These are phyloP conservation scores for Anacardium occidentale DNA, from an alignment of 345 rosid genomes.

Conservation along the genomic window DNA sequence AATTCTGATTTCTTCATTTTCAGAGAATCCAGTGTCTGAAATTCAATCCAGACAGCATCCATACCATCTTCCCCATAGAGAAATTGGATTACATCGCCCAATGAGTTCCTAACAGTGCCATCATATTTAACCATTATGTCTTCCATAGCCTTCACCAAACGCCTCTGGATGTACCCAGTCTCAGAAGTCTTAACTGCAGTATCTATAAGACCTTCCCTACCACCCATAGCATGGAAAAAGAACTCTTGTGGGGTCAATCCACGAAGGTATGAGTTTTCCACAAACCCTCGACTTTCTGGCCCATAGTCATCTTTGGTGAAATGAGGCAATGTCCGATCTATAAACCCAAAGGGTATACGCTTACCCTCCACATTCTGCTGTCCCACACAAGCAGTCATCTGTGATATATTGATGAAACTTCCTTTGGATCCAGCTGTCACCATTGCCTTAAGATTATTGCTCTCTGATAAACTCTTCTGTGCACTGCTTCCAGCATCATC, in stretches of 20 bases:
- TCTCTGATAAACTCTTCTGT: slow-evolving; percentile 90
- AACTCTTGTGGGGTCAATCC: slow-evolving; percentile 99
- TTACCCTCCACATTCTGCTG: slow-evolving; percentile 99
- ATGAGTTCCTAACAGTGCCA: slow-evolving; percentile 93
- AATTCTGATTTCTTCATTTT: slow-evolving; percentile 85
- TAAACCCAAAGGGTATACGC: slow-evolving; percentile 91
- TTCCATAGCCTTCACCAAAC: slow-evolving; percentile 98
- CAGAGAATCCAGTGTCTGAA: slow-evolving; percentile 88
- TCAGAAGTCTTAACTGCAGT: slow-evolving; percentile 99
- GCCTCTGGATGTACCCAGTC: slow-evolving; percentile 98
- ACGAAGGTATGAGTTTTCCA: slow-evolving; percentile 94
- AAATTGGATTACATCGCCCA: slow-evolving; percentile 98
- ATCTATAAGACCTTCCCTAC: slow-evolving; percentile 99
- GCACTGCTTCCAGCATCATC: slow-evolving; percentile 99
- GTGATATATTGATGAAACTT: slow-evolving; percentile 96
- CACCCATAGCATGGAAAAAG: slow-evolving; percentile 99
- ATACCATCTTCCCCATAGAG: slow-evolving; percentile 99
- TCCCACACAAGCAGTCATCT: slow-evolving; percentile 99
- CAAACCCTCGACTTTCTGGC: slow-evolving; percentile 99
- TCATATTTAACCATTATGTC: slow-evolving; percentile 99
- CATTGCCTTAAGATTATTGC: slow-evolving; percentile 98
- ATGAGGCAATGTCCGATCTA: slow-evolving; percentile 91
- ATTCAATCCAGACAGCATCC: slow-evolving; percentile 98
- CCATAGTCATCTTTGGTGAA: slow-evolving; percentile 95
- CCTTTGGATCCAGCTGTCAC: slow-evolving; percentile 99